These are phyloP conservation scores for grape (Vitis vinifera) DNA, from an alignment of 164 flowering plant species.

Conservation along the genomic window DNA sequence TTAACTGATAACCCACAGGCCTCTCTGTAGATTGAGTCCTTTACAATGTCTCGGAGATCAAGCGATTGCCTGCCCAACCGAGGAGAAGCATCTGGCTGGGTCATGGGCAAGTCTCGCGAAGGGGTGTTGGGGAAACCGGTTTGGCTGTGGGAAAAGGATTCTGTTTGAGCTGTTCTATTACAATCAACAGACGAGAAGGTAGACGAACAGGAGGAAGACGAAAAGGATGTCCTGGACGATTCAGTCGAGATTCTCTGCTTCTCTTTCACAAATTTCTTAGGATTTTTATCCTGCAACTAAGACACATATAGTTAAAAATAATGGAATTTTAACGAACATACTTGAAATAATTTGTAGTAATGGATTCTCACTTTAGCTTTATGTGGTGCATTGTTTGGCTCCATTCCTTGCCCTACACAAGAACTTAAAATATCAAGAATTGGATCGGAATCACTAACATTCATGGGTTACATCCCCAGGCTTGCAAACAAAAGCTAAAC, in stretches of 20 bases:
- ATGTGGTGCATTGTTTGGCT: constrained; percentile 9
- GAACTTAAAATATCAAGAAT: too few species aligned
- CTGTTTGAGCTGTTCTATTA: constrained; percentile 24
- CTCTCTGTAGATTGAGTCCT: constrained; percentile 49
- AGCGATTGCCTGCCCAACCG: constrained; percentile 16
- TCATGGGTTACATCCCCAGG: too few species aligned
- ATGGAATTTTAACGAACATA: not conserved
- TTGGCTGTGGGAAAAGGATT: constrained; percentile 21
- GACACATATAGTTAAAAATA: not conserved
- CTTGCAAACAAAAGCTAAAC: too few species aligned
- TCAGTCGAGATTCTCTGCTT: constrained; percentile 41
- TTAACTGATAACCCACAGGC: constrained; percentile 31
- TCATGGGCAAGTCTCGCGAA: constrained; percentile 2
- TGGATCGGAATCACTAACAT: too few species aligned
- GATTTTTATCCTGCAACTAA: constrained; percentile 37
- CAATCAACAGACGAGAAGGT: constrained; percentile 48
- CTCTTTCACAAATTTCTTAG: constrained; percentile 28
- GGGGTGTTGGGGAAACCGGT: constrained; percentile 9
- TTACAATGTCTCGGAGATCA: constrained; percentile 41
- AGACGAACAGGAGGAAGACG: constrained; percentile 53
- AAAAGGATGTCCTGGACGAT: constrained; percentile 44
- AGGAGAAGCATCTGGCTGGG: constrained; percentile 14
- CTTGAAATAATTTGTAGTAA: not conserved
- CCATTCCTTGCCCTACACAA: constrained; percentile 18
- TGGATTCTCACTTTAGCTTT: constrained; percentile 28